Percentiles rank a stretch among this genome's conserved stretches.
These are phyloP conservation scores for Strobilomyces echinocephalus DNA, from an alignment of 768 basidiomycete genomes.

Conservation along the genomic window DNA sequence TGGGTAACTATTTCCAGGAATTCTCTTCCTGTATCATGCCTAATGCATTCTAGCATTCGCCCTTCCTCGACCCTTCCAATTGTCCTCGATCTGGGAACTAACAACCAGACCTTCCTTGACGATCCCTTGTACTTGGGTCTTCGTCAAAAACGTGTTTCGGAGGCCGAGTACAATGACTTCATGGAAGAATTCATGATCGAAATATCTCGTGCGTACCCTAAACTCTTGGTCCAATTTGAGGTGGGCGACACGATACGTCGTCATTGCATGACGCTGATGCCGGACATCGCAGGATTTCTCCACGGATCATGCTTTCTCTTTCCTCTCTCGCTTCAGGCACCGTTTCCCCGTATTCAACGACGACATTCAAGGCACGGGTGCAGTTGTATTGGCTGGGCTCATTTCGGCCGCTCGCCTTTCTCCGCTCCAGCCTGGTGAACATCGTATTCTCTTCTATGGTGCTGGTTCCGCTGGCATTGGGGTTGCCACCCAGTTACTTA, in stretches of 20 bases:
- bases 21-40: neutral
- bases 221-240: constrained; percentile 83
- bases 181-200: constrained; percentile 94
- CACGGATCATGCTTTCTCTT: constrained; percentile 86
- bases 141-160: constrained; percentile 61
- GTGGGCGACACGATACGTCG: constrained; percentile 28
- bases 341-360: constrained; percentile 84
- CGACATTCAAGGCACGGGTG: constrained; percentile 88
- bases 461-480: constrained; percentile 92
- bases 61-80: constrained; percentile 79
- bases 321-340: constrained; percentile 70
- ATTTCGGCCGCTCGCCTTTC: constrained; percentile 80
- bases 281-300: constrained; percentile 66
- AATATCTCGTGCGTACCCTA: constrained; percentile 70
- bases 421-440: constrained; percentile 58
- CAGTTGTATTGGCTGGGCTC: constrained; percentile 87
- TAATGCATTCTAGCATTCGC: constrained; percentile 50
- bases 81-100: constrained; percentile 84
- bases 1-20: constrained; percentile 46
- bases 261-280: neutral
- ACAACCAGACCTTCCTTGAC: constrained; percentile 71
- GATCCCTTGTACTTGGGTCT: constrained; percentile 90
- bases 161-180: constrained; percentile 67
- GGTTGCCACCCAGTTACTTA: constrained; percentile 82
- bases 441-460: constrained; percentile 88